Evolutionary conservation across 768 basidiomycete genomes (phyloP).

Genomic region (Trametes cubensis): DNA sequence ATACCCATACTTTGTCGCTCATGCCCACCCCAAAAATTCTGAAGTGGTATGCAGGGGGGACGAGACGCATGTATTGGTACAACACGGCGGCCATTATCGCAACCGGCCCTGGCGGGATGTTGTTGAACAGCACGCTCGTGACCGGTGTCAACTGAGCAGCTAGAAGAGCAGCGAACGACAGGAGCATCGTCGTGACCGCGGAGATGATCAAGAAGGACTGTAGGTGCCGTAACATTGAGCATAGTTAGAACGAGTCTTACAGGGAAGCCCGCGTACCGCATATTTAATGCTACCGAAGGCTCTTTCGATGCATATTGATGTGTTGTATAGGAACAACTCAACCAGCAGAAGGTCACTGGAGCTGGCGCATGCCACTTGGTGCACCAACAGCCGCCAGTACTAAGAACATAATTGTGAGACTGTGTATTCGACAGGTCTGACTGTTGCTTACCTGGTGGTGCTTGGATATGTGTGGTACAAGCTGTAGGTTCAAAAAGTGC

Average conservation of each 20-base stretch:
- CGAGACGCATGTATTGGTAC: conserved; percentile 80
- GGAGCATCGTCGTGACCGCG: conserved; percentile 60
- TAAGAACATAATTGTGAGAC: conserved; percentile 35
- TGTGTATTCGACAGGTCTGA: background rate
- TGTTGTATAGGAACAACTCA: conserved; percentile 72
- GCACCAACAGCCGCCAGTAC: conserved; percentile 83
- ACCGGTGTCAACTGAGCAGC: conserved; percentile 49
- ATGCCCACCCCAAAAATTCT: conserved; percentile 73
- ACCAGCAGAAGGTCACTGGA: conserved; percentile 85
- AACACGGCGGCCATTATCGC: conserved; percentile 76
- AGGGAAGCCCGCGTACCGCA: conserved; percentile 55
- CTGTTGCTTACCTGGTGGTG: conserved; percentile 72
- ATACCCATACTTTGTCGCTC: conserved; percentile 76
- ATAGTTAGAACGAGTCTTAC: background rate
- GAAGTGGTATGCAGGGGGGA: conserved; percentile 77
- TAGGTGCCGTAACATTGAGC: conserved; percentile 8
- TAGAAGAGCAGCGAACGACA: conserved; percentile 69
- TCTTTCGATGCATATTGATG: conserved; percentile 74
- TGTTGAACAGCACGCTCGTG: conserved; percentile 62
- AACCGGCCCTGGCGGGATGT: conserved; percentile 76
- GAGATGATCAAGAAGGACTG: conserved; percentile 52
- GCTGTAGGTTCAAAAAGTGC: conserved; percentile 85
- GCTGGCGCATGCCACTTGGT: conserved; percentile 78
- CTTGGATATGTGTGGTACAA: conserved; percentile 87
- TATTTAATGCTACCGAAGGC: conserved; percentile 87